phyloP scores from a whole-genome alignment of 1,284 basidiomycete genomes.

The Schizopora paradoxa region DNA sequence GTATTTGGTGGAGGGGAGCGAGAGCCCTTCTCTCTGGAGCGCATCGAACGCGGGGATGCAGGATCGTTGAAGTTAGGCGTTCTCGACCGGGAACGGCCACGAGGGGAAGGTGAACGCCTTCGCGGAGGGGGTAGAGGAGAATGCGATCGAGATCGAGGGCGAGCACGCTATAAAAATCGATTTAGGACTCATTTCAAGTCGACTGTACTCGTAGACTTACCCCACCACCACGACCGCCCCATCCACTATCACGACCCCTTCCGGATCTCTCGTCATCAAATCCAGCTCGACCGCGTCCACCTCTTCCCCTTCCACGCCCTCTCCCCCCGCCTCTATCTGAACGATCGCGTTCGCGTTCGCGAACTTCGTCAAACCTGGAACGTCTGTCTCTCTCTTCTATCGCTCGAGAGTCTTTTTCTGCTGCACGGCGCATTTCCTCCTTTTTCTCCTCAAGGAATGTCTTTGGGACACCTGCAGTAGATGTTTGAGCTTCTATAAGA shows the following conservation, averaged over 20 bases:
- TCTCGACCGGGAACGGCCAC: slow-evolving; percentile 14
- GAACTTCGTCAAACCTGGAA: slow-evolving; percentile 60
- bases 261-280: slow-evolving; percentile 40
- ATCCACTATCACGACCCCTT: slow-evolving; percentile 34
- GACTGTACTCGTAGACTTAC: slow-evolving; percentile 37
- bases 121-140: slow-evolving; percentile 10
- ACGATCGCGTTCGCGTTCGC: slow-evolving; percentile 48
- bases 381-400: slow-evolving; percentile 70
- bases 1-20: slow-evolving; percentile 8
- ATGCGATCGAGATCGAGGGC: slow-evolving; percentile 24
- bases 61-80: slow-evolving; percentile 11
- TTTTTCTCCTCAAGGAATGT: slow-evolving; percentile 96
- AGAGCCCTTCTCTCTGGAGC: neutral
- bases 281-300: slow-evolving; percentile 42
- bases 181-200: slow-evolving; percentile 16
- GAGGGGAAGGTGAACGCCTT: slow-evolving; percentile 20
- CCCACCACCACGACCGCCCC: slow-evolving; percentile 38
- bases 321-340: slow-evolving; percentile 44
- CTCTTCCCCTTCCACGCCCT: slow-evolving; percentile 37
- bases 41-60: too few species aligned
- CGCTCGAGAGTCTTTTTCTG: slow-evolving; percentile 63
- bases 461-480: slow-evolving; percentile 86
- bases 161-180: slow-evolving; percentile 19
- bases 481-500: slow-evolving; percentile 85
- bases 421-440: slow-evolving; percentile 79